Percentiles rank a stretch among this genome's conserved stretches.
These are phyloP conservation scores for Bryoerythrophyllum caledonicum DNA, from an alignment of 225 moss, liverwort and hornwort genomes.

Conservation along the genomic window DNA sequence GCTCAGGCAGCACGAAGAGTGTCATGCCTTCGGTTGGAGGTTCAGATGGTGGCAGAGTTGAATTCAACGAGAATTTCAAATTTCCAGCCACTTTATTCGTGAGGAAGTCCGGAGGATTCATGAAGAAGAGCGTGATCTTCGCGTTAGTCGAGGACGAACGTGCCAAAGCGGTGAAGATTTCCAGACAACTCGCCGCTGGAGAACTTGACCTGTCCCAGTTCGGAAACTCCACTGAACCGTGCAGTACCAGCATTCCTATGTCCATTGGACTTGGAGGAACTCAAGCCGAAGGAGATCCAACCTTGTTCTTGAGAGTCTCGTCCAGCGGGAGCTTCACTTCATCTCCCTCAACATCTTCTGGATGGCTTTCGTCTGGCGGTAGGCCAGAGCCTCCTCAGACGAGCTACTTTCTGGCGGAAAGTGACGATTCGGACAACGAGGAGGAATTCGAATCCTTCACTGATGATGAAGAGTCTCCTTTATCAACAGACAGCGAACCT, in stretches of 20 bases:
- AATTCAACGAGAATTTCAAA: conserved; percentile 61
- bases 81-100: conserved; percentile 57
- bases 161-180: conserved; percentile 26
- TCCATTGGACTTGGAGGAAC: conserved; percentile 27
- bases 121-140: conserved; percentile 62
- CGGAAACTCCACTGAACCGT: conserved; percentile 36
- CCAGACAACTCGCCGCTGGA: conserved; percentile 33
- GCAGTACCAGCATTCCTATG: conserved; percentile 49
- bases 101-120: conserved; percentile 43
- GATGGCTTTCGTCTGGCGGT: conserved; percentile 5
- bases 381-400: neutral
- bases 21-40: conserved; percentile 44
- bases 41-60: conserved; percentile 51
- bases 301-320: conserved; percentile 48
- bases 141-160: conserved; percentile 41
- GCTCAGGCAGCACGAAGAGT: conserved; percentile 51
- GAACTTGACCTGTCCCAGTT: conserved; percentile 67
- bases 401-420: conserved; percentile 37
- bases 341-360: conserved; percentile 28
- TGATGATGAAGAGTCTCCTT: conserved; percentile 58
- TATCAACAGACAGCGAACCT: conserved; percentile 11
- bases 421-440: conserved; percentile 55
- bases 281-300: conserved; percentile 32
- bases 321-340: conserved; percentile 23
- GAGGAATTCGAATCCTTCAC: conserved; percentile 71